A percentile compares a stretch with the other conserved stretches of the same genome.
Conservation (phyloP, 2,329 filamentous ascomycete species). For the Cucurbitaria berberidis region DNA sequence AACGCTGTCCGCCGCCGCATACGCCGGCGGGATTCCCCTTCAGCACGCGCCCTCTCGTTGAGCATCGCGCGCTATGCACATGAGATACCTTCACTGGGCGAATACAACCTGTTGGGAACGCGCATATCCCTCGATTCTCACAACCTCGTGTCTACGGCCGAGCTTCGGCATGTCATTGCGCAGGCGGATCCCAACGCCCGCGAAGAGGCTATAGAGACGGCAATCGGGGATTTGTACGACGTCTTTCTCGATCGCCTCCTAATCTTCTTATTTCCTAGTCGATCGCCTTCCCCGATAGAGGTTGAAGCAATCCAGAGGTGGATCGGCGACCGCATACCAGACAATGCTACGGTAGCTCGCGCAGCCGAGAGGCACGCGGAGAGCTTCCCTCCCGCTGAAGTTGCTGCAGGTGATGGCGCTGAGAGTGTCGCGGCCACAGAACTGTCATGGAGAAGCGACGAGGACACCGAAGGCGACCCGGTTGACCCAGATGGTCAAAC, state of each 20-base stretch:
- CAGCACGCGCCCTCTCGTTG: constrained; percentile 18
- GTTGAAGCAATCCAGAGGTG: constrained; percentile 23
- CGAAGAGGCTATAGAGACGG: constrained; percentile 25
- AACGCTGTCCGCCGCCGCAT: constrained; percentile 66
- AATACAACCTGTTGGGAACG: constrained; percentile 33
- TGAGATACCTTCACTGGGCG: constrained; percentile 30
- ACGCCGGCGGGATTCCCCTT: constrained; percentile 30
- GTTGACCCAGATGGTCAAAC: constrained; percentile 69
- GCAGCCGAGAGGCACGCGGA: constrained; percentile 32
- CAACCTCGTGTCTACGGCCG: constrained; percentile 23
- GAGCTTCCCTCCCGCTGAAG: constrained; percentile 13
- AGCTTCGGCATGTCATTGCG: constrained; percentile 32
- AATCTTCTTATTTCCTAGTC: constrained; percentile 23
- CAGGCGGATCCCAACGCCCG: constrained; percentile 24
- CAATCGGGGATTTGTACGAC: constrained; percentile 35
- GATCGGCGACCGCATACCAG: constrained; percentile 25
- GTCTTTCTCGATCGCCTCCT: constrained; percentile 41
- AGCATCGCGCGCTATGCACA: constrained; percentile 21
- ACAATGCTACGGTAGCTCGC: constrained; percentile 17
- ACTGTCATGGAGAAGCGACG: constrained; percentile 36
- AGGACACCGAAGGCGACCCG: constrained; percentile 50
- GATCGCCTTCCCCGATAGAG: constrained; percentile 26
- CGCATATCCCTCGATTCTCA: constrained; percentile 30
- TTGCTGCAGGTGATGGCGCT: constrained; percentile 20
- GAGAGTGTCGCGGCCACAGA: constrained; percentile 44